These are phyloP conservation scores for Globisporangium paddicum DNA, from an alignment of 352 stramenopile genomes.

Conservation along the genomic window DNA sequence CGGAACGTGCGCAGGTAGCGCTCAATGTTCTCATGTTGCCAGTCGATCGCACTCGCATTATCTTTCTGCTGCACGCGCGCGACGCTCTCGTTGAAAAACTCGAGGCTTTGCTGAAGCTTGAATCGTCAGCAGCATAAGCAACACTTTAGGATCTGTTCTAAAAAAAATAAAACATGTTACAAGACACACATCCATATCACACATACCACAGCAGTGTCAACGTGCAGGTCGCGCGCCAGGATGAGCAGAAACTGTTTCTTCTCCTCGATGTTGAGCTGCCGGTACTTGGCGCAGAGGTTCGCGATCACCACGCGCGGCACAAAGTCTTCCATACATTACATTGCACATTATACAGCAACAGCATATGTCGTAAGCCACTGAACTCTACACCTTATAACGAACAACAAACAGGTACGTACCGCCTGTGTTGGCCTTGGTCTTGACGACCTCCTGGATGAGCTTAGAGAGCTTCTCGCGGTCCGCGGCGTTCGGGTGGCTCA, in stretches of 20 bases:
- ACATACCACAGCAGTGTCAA: slow-evolving; percentile 47
- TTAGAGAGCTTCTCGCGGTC: slow-evolving; percentile 52
- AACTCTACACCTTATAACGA: not conserved
- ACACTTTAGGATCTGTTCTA: not conserved
- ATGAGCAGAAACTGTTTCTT: slow-evolving; percentile 83
- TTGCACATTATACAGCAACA: not conserved
- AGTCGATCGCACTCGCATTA: slow-evolving; percentile 28
- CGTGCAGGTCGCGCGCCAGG: slow-evolving; percentile 64
- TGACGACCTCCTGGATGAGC: slow-evolving; percentile 64
- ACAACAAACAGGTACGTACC: slow-evolving; percentile 24
- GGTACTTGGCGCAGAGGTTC: slow-evolving; percentile 60
- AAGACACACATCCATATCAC: not conserved
- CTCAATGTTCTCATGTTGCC: slow-evolving; percentile 69
- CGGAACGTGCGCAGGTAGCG: slow-evolving; percentile 72
- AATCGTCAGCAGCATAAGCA: too few relatives aligned
- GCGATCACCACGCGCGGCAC: slow-evolving; percentile 69
- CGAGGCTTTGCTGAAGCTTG: slow-evolving; percentile 50
- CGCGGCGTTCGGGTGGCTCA: slow-evolving; percentile 28
- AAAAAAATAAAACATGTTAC: not conserved
- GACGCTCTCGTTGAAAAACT: slow-evolving; percentile 53
- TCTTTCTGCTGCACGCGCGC: slow-evolving; percentile 35
- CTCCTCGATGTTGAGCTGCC: slow-evolving; percentile 60
- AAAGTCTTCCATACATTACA: too few relatives aligned
- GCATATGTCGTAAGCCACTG: not conserved
- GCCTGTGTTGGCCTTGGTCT: slow-evolving; percentile 57